Conservation (phyloP, 148 eudicot species). For the Vaccinium corymbosum region DNA sequence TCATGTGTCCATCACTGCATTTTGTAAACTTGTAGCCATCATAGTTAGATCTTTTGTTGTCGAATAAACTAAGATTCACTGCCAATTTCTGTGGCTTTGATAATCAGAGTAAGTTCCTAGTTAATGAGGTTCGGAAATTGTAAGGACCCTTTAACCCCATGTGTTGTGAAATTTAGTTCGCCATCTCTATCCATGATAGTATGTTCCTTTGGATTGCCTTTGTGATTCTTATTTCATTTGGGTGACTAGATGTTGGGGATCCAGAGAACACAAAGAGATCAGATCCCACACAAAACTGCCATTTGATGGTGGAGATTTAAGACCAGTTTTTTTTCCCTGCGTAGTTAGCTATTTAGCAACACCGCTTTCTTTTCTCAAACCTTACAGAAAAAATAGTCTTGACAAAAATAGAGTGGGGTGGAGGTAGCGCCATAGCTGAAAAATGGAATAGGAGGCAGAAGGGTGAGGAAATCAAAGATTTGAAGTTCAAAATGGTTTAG, state of each 20-base stretch:
- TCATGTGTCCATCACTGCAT: no score
- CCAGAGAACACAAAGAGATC: neutral
- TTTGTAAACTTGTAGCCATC: slow-evolving; percentile 2
- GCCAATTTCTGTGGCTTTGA: neutral
- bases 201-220: neutral
- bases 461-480: neutral
- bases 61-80: neutral
- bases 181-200: neutral
- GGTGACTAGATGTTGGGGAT: neutral
- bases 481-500: neutral
- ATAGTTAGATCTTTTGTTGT: neutral
- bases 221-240: neutral
- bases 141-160: neutral
- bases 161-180: neutral
- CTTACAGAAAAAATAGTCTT: neutral
- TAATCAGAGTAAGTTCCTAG: neutral
- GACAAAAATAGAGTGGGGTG: neutral
- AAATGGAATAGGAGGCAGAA: slow-evolving; percentile 2
- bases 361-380: neutral
- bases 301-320: neutral
- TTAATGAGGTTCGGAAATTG: neutral
- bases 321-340: neutral
- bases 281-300: neutral
- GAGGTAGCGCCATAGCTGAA: neutral
- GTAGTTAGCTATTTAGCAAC: neutral